A percentile compares a stretch with the other conserved stretches of the same genome.
phyloP scores from a whole-genome alignment of 1,284 basidiomycete species.

The Moesziomyces sp. region DNA sequence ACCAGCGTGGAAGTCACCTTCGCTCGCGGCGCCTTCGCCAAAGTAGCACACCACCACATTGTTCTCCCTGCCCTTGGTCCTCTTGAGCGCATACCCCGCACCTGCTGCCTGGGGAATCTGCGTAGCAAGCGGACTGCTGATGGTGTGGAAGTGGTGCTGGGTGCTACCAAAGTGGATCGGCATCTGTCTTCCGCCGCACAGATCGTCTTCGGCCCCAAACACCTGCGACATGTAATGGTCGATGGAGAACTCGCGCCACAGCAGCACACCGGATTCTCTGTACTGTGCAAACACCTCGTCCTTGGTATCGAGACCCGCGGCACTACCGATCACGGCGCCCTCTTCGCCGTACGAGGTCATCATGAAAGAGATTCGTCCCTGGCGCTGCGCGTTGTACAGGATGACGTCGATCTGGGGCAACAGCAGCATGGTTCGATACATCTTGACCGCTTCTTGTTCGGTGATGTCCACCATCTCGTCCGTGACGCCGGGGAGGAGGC shows the following conservation, averaged over 20 bases:
- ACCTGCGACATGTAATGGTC: slow-evolving; percentile 58
- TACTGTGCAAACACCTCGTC: slow-evolving; percentile 76
- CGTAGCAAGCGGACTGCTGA: slow-evolving; percentile 91
- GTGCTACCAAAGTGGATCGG: slow-evolving; percentile 82
- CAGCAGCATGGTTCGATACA: slow-evolving; percentile 68
- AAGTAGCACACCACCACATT: slow-evolving; percentile 87
- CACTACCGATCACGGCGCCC: slow-evolving; percentile 88
- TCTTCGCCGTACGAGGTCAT: slow-evolving; percentile 84
- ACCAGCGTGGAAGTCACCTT: slow-evolving; percentile 73
- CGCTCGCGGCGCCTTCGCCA: slow-evolving; percentile 76
- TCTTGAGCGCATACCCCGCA: slow-evolving; percentile 86
- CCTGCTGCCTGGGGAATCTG: slow-evolving; percentile 97
- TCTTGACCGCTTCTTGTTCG: slow-evolving; percentile 53
- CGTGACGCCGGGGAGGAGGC: slow-evolving; percentile 49
- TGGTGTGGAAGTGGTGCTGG: slow-evolving; percentile 87
- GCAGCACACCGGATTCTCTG: slow-evolving; percentile 83
- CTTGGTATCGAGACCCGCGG: slow-evolving; percentile 81
- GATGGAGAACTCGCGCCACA: slow-evolving; percentile 81
- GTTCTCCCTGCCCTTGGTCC: slow-evolving; percentile 75
- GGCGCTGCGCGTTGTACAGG: slow-evolving; percentile 89
- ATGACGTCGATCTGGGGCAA: slow-evolving; percentile 87
- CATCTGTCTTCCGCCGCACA: slow-evolving; percentile 56
- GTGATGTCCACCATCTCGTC: slow-evolving; percentile 52
- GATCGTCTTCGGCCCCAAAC: slow-evolving; percentile 57
- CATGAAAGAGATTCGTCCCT: slow-evolving; percentile 94